phyloP scores from a whole-genome alignment of 2,329 filamentous ascomycete species.

The Talaromyces sp. region DNA sequence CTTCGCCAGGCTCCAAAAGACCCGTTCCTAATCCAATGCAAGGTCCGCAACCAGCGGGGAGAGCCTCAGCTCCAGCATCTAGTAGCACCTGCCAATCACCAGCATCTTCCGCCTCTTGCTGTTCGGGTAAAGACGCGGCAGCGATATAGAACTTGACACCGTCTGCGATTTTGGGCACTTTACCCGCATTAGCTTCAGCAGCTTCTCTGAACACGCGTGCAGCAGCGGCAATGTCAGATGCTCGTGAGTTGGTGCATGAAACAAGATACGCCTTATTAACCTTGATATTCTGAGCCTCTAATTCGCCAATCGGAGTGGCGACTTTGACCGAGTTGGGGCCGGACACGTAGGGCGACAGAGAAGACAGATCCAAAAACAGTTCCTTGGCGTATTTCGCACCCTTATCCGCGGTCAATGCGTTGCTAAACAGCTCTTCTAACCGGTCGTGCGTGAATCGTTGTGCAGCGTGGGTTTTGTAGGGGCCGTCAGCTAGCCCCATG shows the following conservation, averaged over 20 bases:
- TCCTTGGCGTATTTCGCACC: conserved; percentile 79
- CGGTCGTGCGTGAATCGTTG: conserved; percentile 67
- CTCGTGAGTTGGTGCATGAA: conserved; percentile 82
- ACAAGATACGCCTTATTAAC: conserved; percentile 84
- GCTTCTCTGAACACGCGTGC: conserved; percentile 82
- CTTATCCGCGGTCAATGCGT: conserved; percentile 66
- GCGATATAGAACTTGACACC: conserved; percentile 86
- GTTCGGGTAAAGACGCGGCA: conserved; percentile 76
- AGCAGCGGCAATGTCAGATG: conserved; percentile 76
- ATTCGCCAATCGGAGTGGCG: conserved; percentile 69
- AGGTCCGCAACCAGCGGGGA: conserved; percentile 73
- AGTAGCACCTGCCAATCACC: conserved; percentile 84
- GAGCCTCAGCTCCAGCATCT: conserved; percentile 69
- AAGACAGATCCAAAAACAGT: conserved; percentile 76
- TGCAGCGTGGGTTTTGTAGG: conserved; percentile 47
- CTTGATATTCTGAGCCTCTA: conserved; percentile 70
- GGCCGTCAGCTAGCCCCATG: conserved; percentile 53
- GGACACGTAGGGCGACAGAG: conserved; percentile 76
- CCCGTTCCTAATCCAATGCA: conserved; percentile 84
- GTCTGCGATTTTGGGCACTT: conserved; percentile 65
- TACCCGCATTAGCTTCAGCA: conserved; percentile 56
- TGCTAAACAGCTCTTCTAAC: conserved; percentile 68
- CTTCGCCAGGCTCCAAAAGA: conserved; percentile 77
- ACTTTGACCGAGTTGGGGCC: conserved; percentile 92
- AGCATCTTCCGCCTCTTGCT: conserved; percentile 69